A percentile compares a stretch with the other conserved stretches of the same genome.
phyloP scores from a whole-genome alignment of 805 yeast species.

The Torulaspora microellipsoides region DNA sequence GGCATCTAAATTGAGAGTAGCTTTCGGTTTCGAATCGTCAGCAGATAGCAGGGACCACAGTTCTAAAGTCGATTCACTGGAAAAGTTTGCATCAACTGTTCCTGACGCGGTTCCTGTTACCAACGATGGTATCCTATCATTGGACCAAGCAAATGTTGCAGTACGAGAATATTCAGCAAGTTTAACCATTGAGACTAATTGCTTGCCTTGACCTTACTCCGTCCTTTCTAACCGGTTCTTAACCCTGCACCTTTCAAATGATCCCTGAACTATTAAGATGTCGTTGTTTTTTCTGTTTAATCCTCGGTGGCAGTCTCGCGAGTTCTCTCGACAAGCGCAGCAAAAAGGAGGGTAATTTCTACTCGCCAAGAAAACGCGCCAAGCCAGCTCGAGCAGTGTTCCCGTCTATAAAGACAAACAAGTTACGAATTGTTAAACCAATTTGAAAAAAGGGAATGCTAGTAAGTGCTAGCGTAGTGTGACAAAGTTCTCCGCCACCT shows the following conservation, averaged over 20 bases:
- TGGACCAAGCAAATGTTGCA: conserved; percentile 96
- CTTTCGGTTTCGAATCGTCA: conserved; percentile 38
- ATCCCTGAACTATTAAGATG: conserved; percentile 5
- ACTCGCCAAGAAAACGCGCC: no score
- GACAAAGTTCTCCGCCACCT: no score
- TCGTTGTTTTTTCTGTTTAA: not conserved
- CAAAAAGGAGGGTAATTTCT: no score
- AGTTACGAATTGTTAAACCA: no score
- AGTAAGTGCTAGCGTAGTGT: no score
- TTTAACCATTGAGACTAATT: conserved; percentile 56
- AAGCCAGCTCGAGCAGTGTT: no score
- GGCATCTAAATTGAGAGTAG: conserved; percentile 45
- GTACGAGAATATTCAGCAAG: conserved; percentile 78
- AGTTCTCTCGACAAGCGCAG: no score
- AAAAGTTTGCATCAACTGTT: conserved; percentile 83
- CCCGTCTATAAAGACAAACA: no score
- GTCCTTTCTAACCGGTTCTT: not conserved
- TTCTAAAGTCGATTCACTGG: conserved; percentile 71
- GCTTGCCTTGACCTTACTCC: conserved; percentile 1
- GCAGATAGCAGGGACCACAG: conserved; percentile 64
- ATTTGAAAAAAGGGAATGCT: no score
- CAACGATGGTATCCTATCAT: conserved; percentile 62
- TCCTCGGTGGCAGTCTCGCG: not conserved
- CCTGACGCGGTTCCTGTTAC: conserved; percentile 97
- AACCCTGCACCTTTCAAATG: not conserved